Percentiles rank a stretch among this genome's conserved stretches.
Conservation (phyloP, 2,329 filamentous ascomycete species). For the Chrysosporium queenslandicum region DNA sequence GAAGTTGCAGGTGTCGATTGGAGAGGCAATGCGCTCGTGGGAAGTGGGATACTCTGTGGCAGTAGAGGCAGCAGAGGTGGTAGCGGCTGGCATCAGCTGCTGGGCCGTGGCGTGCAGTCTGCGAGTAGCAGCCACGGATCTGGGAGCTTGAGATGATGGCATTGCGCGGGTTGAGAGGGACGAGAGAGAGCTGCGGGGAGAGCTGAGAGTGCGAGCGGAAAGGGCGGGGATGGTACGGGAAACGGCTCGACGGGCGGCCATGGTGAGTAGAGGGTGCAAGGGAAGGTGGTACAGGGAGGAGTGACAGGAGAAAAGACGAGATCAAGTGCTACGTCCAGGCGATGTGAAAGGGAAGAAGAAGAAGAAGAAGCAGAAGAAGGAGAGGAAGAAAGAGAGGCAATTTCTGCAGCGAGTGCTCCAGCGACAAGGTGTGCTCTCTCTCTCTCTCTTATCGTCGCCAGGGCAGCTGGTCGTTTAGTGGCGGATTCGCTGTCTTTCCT, state of each 20-base stretch:
- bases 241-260: constrained; percentile 17
- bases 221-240: constrained; percentile 29
- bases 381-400: not conserved
- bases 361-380: not conserved
- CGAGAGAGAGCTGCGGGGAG: constrained; percentile 28
- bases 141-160: constrained; percentile 10
- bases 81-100: constrained; percentile 35
- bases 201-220: constrained; percentile 26
- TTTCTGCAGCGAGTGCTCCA: not conserved
- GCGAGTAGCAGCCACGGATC: constrained; percentile 13
- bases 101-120: constrained; percentile 42
- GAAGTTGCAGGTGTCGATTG: constrained; percentile 35
- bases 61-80: constrained; percentile 34
- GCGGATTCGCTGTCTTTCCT: constrained; percentile 2
- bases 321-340: not conserved
- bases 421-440: not conserved
- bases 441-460: not conserved
- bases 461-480: not conserved
- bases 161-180: constrained; percentile 12
- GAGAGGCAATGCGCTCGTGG: constrained; percentile 39
- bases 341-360: not conserved
- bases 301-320: not conserved
- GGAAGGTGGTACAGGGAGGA: not conserved
- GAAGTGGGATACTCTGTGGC: constrained; percentile 41
- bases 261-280: not conserved